Evolutionary conservation across 2,329 filamentous ascomycete genomes (phyloP).

Genomic region (Botrytis deweyae): DNA sequence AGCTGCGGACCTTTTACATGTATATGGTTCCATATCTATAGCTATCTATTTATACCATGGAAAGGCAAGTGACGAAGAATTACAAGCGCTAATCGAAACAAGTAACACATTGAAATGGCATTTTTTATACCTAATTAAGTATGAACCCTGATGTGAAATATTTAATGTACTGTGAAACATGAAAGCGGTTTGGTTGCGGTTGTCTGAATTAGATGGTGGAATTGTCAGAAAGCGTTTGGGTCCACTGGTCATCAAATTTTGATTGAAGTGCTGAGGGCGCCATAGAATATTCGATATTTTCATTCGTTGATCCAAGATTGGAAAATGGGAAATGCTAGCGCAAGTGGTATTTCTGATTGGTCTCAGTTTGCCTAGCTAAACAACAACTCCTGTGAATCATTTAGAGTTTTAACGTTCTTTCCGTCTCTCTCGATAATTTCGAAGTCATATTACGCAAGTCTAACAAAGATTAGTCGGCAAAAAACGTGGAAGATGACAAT

Average conservation of each 20-base stretch:
- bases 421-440: not conserved
- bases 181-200: too few species aligned
- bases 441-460: constrained; percentile 18
- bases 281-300: not conserved
- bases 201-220: not conserved
- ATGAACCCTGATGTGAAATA: not conserved
- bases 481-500: not conserved
- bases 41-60: not conserved
- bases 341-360: not conserved
- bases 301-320: not conserved
- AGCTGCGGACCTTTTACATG: not conserved
- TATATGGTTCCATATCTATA: not conserved
- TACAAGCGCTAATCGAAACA: not conserved
- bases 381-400: not conserved
- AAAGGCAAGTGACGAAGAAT: not conserved
- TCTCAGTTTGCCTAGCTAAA: not conserved
- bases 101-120: not conserved
- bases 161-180: not conserved
- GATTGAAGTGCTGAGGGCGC: not conserved
- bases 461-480: constrained; percentile 5
- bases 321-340: not conserved
- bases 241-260: not conserved
- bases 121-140: not conserved
- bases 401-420: not conserved
- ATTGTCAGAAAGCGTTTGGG: not conserved